Percentiles rank a stretch among this genome's conserved stretches.
These are phyloP conservation scores for Auriscalpium vulgare DNA, from an alignment of 768 basidiomycete species.

Conservation along the genomic window DNA sequence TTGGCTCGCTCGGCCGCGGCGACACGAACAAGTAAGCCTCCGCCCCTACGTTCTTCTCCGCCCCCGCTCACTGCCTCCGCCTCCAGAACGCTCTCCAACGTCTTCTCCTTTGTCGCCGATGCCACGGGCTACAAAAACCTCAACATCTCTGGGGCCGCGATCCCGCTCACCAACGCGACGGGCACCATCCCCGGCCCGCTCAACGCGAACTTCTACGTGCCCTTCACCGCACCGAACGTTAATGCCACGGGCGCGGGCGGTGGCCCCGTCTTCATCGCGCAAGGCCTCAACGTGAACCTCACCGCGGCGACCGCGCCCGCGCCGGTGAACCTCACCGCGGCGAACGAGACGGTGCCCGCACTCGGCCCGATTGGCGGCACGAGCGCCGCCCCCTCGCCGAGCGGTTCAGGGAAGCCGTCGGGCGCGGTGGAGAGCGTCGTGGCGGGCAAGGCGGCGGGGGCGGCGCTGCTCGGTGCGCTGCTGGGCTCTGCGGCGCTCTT, in stretches of 20 bases:
- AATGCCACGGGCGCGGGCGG: slow-evolving; percentile 33
- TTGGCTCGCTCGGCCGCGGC: slow-evolving; percentile 50
- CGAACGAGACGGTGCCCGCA: slow-evolving; percentile 17
- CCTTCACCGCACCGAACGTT: slow-evolving; percentile 37
- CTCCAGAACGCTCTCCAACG: slow-evolving; percentile 32
- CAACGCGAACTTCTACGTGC: slow-evolving; percentile 31
- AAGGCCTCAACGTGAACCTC: slow-evolving; percentile 27
- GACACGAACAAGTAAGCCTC: slow-evolving; percentile 40
- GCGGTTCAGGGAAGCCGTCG: not conserved
- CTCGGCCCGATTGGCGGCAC: not conserved
- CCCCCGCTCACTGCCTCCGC: not conserved
- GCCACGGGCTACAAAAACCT: slow-evolving; percentile 36
- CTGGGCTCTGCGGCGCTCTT: not conserved
- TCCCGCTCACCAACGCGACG: slow-evolving; percentile 34
- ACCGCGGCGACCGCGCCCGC: slow-evolving; percentile 18
- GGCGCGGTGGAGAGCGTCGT: not conserved
- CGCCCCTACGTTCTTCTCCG: not conserved
- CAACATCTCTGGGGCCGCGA: slow-evolving; percentile 17
- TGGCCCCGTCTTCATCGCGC: slow-evolving; percentile 31
- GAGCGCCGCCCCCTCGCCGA: not conserved
- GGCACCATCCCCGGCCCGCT: slow-evolving; percentile 36
- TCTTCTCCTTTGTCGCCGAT: slow-evolving; percentile 43
- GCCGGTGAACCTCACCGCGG: slow-evolving; percentile 34
- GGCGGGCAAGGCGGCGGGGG: not conserved
- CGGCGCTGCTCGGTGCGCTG: not conserved